These are phyloP conservation scores for Phytophthora cryptogea DNA, from an alignment of 352 stramenopile species.

Conservation along the genomic window DNA sequence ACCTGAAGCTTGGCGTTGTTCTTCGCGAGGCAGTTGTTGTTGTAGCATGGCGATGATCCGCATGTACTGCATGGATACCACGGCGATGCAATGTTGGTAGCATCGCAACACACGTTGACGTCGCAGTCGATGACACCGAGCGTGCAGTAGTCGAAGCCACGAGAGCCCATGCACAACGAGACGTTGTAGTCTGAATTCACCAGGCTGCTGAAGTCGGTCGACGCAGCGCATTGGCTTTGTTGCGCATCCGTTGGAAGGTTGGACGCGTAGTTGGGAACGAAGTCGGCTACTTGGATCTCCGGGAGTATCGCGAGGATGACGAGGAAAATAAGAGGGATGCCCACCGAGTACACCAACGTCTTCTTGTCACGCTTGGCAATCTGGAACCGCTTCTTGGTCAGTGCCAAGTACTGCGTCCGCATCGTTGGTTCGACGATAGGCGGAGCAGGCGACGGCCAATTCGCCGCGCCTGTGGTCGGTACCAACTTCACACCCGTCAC, in stretches of 20 bases:
- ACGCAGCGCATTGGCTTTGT: conserved; percentile 36
- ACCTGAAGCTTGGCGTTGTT: conserved; percentile 67
- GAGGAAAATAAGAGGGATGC: conserved; percentile 68
- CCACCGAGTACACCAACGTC: conserved; percentile 52
- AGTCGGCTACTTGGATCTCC: conserved; percentile 60
- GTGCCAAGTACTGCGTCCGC: conserved; percentile 44
- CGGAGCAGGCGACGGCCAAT: conserved; percentile 1
- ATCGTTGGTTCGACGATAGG: conserved; percentile 35
- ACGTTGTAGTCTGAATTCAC: conserved; percentile 21
- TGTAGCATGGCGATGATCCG: conserved; percentile 37
- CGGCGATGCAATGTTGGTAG: conserved; percentile 38
- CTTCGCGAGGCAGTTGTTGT: conserved; percentile 48
- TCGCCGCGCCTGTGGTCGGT: conserved; percentile 3
- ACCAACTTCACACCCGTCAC: conserved; percentile 17
- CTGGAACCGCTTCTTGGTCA: conserved; percentile 61
- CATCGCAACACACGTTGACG: conserved; percentile 50
- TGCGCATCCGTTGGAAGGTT: conserved; percentile 24
- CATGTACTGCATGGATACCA: conserved; percentile 54
- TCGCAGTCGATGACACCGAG: conserved; percentile 35
- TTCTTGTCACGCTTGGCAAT: conserved; percentile 71
- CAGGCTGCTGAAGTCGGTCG: conserved; percentile 20
- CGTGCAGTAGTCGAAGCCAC: conserved; percentile 39
- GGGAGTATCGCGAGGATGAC: conserved; percentile 54
- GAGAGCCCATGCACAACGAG: conserved; percentile 9
- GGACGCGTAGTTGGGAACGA: conserved; percentile 37